Evolutionary conservation across 1,284 basidiomycete species (phyloP).

Genomic region (Austroboletus novae-zelandiae): DNA sequence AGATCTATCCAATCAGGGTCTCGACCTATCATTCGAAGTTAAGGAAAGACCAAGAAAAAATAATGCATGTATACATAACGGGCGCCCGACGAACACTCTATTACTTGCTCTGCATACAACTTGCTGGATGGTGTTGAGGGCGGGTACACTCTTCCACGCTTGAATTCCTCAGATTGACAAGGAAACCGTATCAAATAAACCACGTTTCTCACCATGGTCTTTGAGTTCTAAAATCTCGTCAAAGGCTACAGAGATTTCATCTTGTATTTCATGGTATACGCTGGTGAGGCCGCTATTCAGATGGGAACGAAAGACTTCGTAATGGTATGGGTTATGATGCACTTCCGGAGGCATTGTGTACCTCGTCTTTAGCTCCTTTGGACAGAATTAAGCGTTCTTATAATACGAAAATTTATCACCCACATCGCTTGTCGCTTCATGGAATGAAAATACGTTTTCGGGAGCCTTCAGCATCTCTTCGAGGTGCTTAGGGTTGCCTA

Average conservation of each 20-base stretch:
- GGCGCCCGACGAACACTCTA: conserved; percentile 39
- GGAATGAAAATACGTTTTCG: too few species aligned
- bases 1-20: conserved; percentile 37
- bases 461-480: too few species aligned
- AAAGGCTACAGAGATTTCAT: conserved; percentile 35
- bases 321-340: conserved; percentile 22
- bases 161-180: background rate
- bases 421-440: too few species aligned
- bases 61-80: conserved; percentile 31
- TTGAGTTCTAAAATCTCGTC: conserved; percentile 19
- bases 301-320: conserved; percentile 19
- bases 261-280: conserved; percentile 27
- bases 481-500: too few species aligned
- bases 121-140: conserved; percentile 15
- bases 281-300: conserved; percentile 32
- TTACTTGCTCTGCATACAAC: conserved; percentile 35
- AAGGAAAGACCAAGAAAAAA: background rate
- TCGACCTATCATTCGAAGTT: conserved; percentile 31
- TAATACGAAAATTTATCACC: too few species aligned
- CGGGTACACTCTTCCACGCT: conserved; percentile 30
- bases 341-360: too few species aligned
- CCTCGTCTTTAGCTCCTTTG: too few species aligned
- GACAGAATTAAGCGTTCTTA: too few species aligned
- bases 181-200: background rate
- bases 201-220: conserved; percentile 11